A percentile compares a stretch with the other conserved stretches of the same genome.
Evolutionary conservation across 139 green algal species (phyloP).

Genomic region (Volvox africanus): DNA sequence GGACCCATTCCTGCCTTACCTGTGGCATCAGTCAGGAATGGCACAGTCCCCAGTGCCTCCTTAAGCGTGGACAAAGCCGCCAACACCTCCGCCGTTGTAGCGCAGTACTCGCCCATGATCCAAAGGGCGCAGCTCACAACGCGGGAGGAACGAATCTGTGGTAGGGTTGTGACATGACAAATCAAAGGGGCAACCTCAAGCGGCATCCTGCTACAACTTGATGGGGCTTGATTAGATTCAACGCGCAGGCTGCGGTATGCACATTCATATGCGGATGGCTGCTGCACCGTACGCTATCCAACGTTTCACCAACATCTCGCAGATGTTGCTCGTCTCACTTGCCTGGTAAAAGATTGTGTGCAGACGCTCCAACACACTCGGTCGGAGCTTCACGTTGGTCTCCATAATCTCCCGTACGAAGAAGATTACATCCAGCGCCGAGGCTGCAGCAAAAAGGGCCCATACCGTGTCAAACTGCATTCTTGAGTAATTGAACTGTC

Average conservation of each 20-base stretch:
- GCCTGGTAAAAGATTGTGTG: conserved; percentile 87
- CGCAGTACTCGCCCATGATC: conserved; percentile 95
- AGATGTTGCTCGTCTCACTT: neutral
- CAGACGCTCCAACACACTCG: conserved; percentile 88
- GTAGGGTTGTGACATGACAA: no score
- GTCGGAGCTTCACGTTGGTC: conserved; percentile 91
- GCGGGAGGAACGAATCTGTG: conserved; percentile 83
- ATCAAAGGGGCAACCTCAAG: no score
- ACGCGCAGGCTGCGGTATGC: no score
- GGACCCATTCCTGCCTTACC: conserved; percentile 30
- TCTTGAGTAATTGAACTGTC: no score
- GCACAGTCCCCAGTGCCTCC: conserved; percentile 80
- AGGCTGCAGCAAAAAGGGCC: conserved; percentile 51
- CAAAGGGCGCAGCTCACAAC: conserved; percentile 93
- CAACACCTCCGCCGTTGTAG: conserved; percentile 76
- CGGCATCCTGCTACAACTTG: no score
- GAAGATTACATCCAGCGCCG: conserved; percentile 88
- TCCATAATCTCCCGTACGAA: conserved; percentile 97
- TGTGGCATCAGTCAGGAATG: conserved; percentile 64
- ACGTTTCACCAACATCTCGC: no score
- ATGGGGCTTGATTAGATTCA: no score
- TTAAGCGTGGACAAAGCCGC: conserved; percentile 85
- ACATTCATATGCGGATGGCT: no score
- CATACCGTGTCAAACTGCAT: no score
- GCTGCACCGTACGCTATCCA: no score